Percentiles rank a stretch among this genome's conserved stretches.
Evolutionary conservation across 2,329 filamentous ascomycete species (phyloP).

Genomic region (Cercospora sp.): DNA sequence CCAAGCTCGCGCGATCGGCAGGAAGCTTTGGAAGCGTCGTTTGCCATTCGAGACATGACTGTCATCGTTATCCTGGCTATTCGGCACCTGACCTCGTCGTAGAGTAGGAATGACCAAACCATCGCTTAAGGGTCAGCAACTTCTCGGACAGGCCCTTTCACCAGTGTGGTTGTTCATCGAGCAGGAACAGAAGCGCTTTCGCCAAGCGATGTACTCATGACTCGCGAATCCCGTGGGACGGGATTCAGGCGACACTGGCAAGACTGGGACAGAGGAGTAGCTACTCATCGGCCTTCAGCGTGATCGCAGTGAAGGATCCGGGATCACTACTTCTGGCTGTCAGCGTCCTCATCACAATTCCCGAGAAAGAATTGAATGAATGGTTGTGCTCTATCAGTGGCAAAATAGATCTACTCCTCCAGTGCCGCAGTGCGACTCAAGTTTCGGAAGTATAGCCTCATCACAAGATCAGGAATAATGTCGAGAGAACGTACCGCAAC

Average conservation of each 20-base stretch:
- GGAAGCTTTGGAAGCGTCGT: background rate
- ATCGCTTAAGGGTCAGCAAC: background rate
- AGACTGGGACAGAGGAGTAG: too few species aligned
- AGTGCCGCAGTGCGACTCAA: background rate
- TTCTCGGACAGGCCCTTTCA: background rate
- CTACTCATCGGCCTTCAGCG: background rate
- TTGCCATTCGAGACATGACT: background rate
- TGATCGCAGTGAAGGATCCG: background rate
- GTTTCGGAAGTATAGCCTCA: background rate
- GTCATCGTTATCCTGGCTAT: background rate
- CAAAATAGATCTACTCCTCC: conserved; percentile 1
- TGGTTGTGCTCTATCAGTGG: background rate
- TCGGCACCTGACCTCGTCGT: background rate
- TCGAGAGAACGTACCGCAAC: background rate
- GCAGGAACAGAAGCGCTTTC: background rate
- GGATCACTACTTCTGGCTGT: background rate
- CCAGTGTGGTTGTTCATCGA: background rate
- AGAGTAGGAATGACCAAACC: background rate
- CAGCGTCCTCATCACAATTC: background rate
- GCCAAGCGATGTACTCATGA: background rate
- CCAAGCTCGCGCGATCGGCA: background rate
- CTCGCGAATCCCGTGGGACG: background rate
- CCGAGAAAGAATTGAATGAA: background rate
- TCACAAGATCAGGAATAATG: background rate
- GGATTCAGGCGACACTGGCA: too few species aligned